Base-by-base conservation (phyloP, 2,329 filamentous ascomycete species). In the Xylariomycetidae sp. region DNA sequence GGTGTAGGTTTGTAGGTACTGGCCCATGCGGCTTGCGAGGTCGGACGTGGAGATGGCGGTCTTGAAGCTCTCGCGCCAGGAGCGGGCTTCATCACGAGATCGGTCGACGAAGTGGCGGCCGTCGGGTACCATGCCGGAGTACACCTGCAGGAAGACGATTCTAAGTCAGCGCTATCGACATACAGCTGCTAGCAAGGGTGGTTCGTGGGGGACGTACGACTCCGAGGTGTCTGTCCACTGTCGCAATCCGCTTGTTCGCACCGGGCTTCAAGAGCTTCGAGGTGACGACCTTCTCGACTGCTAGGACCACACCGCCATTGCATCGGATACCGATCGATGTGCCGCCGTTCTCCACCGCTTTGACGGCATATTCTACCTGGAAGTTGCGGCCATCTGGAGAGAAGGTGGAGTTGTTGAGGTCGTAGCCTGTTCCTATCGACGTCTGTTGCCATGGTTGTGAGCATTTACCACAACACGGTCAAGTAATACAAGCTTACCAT, bases 331-430 rank as follows among this genome's bases (percentile, higher is more conserved):
- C 92, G 62, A 98, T 79, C 34, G 89, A 88, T 35, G 92, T 98
- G 57, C 92, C 90, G 48, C 90, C 92, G 56, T 93, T 96, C 70
- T 98, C 92, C 44, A 98, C 92, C 36, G 92, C 92, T 74, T 98
- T 98, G 52, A 93, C 84, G 49, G 92, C 92, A 64, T 98, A 98
- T 74, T 98, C 92, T 64, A 93, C 87, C 68, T 98, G 92, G 66
- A 98, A 98, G 66, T 98, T 98, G 53, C 92, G 85, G 59, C 92
- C 92, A 69, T 98, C 92, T 48, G 92, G 92, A 30, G 92, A 96
- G 75, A 96, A 98, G 72, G 96, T 93, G 58, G 92, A 96, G 77
- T 98, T 98, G 62, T 87, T 87, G 56, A 98, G 83, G 79, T 98
- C 92, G 71, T 98, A 98, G 59, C 92, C 92, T 56, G 92, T 98